phyloP scores from a whole-genome alignment of 345 rosid genomes.

The Melaleuca alternifolia region DNA sequence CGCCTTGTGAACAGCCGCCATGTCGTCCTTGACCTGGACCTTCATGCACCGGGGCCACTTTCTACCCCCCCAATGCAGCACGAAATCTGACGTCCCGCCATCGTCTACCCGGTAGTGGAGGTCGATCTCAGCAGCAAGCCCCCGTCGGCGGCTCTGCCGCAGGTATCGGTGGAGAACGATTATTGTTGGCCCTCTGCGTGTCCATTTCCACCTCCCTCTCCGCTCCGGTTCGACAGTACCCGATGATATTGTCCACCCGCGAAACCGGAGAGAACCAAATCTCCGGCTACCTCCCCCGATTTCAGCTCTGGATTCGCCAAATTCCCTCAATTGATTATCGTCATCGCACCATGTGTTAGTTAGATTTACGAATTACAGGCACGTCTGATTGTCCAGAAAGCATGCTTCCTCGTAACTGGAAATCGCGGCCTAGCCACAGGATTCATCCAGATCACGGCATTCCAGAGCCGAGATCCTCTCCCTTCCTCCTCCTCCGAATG shows the following conservation, averaged over 20 bases:
- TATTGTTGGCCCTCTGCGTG: too few relatives aligned
- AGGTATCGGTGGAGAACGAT: too few relatives aligned
- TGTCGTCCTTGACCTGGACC: too few relatives aligned
- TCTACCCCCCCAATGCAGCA: too few relatives aligned
- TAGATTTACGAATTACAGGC: not conserved
- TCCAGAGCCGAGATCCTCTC: not conserved
- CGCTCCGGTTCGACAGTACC: not conserved
- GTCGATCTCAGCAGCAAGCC: too few relatives aligned
- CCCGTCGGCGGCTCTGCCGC: too few relatives aligned
- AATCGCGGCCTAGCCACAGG: not conserved
- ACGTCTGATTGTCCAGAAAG: not conserved
- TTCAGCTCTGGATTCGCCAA: not conserved
- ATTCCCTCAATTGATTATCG: not conserved
- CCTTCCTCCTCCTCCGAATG: too few relatives aligned
- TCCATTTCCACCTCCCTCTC: too few relatives aligned
- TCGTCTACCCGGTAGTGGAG: too few relatives aligned
- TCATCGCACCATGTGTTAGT: not conserved
- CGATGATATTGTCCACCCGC: not conserved
- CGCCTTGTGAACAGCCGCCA: too few relatives aligned
- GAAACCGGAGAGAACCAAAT: not conserved
- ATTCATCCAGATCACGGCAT: slow-evolving; percentile 22
- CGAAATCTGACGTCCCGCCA: too few relatives aligned
- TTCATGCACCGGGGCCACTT: too few relatives aligned
- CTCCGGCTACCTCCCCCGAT: not conserved
- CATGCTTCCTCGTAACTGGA: not conserved